Evolutionary conservation across 2,329 filamentous ascomycete species (phyloP).

Genomic region (Talaromyces sp.): DNA sequence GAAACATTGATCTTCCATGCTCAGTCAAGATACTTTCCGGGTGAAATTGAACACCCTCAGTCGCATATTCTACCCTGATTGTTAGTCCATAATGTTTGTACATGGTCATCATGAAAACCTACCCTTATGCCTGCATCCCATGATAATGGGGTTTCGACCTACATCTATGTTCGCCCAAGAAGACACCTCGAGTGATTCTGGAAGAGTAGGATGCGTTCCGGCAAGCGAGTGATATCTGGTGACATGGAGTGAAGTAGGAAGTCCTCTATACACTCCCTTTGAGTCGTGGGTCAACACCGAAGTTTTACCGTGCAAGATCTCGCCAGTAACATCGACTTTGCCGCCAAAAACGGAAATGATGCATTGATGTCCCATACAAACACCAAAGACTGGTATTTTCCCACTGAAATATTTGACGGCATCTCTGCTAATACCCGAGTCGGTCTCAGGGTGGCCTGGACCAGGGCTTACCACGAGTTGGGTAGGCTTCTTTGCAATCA

Average conservation of each 20-base stretch:
- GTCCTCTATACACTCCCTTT: constrained; percentile 84
- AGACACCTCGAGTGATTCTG: constrained; percentile 79
- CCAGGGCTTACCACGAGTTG: constrained; percentile 94
- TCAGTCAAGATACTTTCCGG: constrained; percentile 95
- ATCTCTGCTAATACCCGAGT: constrained; percentile 90
- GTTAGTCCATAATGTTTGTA: constrained; percentile 42
- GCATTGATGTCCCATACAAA: constrained; percentile 99
- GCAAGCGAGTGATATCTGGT: constrained; percentile 96
- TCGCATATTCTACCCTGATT: constrained; percentile 58
- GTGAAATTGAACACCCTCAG: constrained; percentile 93
- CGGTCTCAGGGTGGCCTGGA: constrained; percentile 84
- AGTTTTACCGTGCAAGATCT: constrained; percentile 96
- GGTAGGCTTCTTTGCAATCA: constrained; percentile 80
- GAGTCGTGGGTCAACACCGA: constrained; percentile 83
- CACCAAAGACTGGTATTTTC: constrained; percentile 93
- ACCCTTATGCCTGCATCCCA: constrained; percentile 86
- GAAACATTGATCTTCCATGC: constrained; percentile 82
- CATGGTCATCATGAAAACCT: background rate
- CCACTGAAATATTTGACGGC: constrained; percentile 88
- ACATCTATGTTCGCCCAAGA: constrained; percentile 68
- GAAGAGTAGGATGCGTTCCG: constrained; percentile 82
- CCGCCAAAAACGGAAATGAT: constrained; percentile 94
- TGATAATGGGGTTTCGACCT: constrained; percentile 85
- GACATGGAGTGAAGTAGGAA: constrained; percentile 77
- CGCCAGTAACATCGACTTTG: constrained; percentile 84